These are phyloP conservation scores for Venturia effusa DNA, from an alignment of 2,329 filamentous ascomycete genomes.

Conservation along the genomic window DNA sequence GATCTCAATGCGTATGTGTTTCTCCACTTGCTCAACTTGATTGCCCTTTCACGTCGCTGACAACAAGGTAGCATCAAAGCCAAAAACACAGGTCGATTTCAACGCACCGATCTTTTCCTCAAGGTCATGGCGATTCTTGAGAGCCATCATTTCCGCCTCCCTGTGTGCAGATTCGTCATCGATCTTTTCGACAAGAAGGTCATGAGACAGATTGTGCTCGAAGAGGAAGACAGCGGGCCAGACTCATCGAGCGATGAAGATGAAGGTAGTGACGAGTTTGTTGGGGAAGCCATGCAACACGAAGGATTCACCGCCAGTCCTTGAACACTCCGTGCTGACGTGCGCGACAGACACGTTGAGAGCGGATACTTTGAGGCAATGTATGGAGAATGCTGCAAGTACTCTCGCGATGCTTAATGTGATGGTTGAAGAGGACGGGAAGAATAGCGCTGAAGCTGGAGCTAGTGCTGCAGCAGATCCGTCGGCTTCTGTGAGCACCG, in stretches of 20 bases:
- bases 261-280: neutral
- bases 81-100: slow-evolving; percentile 65
- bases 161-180: slow-evolving; percentile 78
- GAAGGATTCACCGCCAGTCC: neutral
- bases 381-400: neutral
- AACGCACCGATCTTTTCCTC: slow-evolving; percentile 66
- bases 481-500: neutral
- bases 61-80: slow-evolving; percentile 53
- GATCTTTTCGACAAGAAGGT: slow-evolving; percentile 91
- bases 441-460: neutral
- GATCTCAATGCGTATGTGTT: slow-evolving; percentile 55
- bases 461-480: neutral
- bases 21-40: neutral
- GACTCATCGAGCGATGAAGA: slow-evolving; percentile 1
- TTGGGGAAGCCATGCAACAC: neutral
- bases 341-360: neutral
- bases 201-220: slow-evolving; percentile 72
- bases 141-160: slow-evolving; percentile 78
- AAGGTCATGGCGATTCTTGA: slow-evolving; percentile 79
- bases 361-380: neutral
- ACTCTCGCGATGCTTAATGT: neutral
- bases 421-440: neutral
- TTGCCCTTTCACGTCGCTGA: neutral
- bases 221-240: slow-evolving; percentile 26
- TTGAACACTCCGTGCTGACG: neutral